These are phyloP conservation scores for Leishmania martiniquensis DNA, from an alignment of 208 protist genomes.

Conservation along the genomic window DNA sequence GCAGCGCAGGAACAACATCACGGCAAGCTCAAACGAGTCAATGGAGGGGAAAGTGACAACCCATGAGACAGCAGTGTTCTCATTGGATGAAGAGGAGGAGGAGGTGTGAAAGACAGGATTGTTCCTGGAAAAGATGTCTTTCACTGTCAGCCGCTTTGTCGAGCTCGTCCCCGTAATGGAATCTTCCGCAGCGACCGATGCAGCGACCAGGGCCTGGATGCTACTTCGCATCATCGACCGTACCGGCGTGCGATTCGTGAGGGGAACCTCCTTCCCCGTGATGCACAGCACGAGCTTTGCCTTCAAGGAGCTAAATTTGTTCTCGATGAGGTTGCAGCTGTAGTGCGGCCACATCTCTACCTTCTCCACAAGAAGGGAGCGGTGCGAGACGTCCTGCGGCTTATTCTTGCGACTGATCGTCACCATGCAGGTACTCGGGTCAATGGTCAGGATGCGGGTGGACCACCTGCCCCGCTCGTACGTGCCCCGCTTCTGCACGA, in stretches of 20 bases:
- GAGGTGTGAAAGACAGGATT: neutral
- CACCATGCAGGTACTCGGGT: constrained; percentile 2
- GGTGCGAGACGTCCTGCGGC: constrained; percentile 8
- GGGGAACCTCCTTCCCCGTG: neutral
- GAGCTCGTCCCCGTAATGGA: neutral
- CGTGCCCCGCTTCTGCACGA: constrained; percentile 14
- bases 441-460: constrained; percentile 19
- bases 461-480: constrained; percentile 15
- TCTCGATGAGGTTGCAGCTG: neutral
- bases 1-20: constrained; percentile 4
- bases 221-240: neutral
- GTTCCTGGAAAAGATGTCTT: neutral
- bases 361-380: neutral
- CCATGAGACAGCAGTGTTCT: neutral
- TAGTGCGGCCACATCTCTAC: constrained; percentile 21
- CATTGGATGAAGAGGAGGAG: neutral
- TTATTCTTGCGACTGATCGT: constrained; percentile 16
- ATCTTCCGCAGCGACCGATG: neutral
- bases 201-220: neutral
- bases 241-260: neutral
- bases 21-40: constrained; percentile 13
- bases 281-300: constrained; percentile 12
- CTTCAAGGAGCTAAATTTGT: constrained; percentile 8
- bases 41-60: neutral
- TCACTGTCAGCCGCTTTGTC: neutral